Evolutionary conservation across 306 rosid genomes (phyloP), one percentile per base, ranked within the genome.

Genomic region (Dalbergia oliveri): DNA sequence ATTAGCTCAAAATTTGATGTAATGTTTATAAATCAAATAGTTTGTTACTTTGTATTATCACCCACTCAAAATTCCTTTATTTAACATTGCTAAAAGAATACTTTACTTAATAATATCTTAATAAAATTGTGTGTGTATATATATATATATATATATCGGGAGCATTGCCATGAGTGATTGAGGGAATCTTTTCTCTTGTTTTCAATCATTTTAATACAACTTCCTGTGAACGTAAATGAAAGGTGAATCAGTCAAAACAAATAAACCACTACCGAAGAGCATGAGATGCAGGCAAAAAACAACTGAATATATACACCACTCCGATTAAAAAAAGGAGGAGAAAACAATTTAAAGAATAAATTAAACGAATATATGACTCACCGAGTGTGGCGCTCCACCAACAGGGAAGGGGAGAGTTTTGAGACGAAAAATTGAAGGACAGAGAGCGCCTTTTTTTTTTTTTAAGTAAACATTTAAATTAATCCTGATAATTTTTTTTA

Each of bases 261-360:
- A 66, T 35, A 37, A 77, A 66, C 43, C 26, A 54, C 9, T 39
- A 39, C 33, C 56, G 50, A 66, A 37, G 37, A 75, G 44, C 73
- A 77, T 21, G 58, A 54, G 10, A 44, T 19, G 16, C 57, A 9
- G 15, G 65, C 26, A 65, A 67, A 19, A 41, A 76, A 34, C 16
- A 54, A 66, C 11, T 51, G 73, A 77, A 65, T 53, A 76, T 65
- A 26, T 26, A 26, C 31, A 53, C 75, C 33, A 54, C 34, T 16
- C 11, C 3, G 43, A 19, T 13, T 53, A 4, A 35, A 77, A 50
- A 64, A 76, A 12, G 0, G 5, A 3, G 26, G n/a, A 75, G 16
- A 75, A 76, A 62, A 9, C 26, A 66, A 18, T 13, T 50, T 5
- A 4, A n/a, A 65, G 19, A 4, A 65, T 35, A 64, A 11, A 59